Evolutionary conservation across 352 stramenopile species (phyloP).

Genomic region (Halophytophthora polymorphica): DNA sequence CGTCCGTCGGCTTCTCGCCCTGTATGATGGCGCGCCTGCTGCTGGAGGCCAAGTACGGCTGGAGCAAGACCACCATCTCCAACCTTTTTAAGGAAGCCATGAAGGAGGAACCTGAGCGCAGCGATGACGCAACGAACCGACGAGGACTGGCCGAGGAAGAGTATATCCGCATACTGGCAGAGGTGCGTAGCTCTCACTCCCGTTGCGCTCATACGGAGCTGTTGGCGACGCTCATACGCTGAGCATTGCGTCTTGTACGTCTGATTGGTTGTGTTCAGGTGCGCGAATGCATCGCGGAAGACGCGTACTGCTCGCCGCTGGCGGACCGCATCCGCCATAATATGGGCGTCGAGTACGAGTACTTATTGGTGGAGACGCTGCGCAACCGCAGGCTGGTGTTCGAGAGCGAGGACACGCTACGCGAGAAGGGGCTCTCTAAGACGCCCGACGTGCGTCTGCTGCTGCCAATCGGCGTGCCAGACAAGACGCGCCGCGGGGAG

Average conservation of each 20-base stretch:
- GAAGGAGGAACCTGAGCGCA: slow-evolving; percentile 17
- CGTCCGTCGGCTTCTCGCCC: slow-evolving; percentile 49
- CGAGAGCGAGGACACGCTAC: slow-evolving; percentile 78
- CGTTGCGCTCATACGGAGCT: no score
- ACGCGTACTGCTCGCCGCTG: slow-evolving; percentile 74
- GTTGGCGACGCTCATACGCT: no score
- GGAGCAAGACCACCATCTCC: slow-evolving; percentile 67
- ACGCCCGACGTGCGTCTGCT: slow-evolving; percentile 82
- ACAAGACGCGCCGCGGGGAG: slow-evolving; percentile 15
- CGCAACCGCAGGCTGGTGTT: slow-evolving; percentile 69
- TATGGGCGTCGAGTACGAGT: slow-evolving; percentile 85
- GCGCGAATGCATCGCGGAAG: slow-evolving; percentile 57
- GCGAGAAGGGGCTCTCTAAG: slow-evolving; percentile 80
- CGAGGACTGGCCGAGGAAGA: slow-evolving; percentile 27
- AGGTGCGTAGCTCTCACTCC: slow-evolving; percentile 1
- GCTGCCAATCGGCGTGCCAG: slow-evolving; percentile 76
- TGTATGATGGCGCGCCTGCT: slow-evolving; percentile 68
- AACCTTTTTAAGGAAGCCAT: slow-evolving; percentile 59
- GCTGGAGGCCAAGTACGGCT: slow-evolving; percentile 50
- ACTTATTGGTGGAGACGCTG: slow-evolving; percentile 74
- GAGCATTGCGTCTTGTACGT: no score
- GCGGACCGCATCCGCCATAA: slow-evolving; percentile 74
- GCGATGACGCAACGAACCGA: slow-evolving; percentile 5
- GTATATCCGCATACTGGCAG: slow-evolving; percentile 8
- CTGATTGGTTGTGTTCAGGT: slow-evolving; percentile 31